Percentiles rank a stretch among this genome's conserved stretches.
Conservation (phyloP, 108 stramenopile genomes). For the Cyclotella cryptica region DNA sequence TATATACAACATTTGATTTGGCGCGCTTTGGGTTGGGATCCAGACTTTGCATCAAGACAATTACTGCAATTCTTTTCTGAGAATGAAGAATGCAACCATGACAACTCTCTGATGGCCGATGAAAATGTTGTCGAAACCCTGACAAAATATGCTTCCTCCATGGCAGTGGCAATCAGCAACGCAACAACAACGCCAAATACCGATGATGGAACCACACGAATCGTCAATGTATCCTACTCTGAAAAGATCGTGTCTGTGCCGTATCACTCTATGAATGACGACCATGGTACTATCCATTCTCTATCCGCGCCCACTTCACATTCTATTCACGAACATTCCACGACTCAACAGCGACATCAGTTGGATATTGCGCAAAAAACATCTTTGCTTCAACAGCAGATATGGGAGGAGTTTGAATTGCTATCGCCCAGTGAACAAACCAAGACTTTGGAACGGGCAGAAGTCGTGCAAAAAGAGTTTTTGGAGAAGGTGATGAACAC, state of each 20-base stretch:
- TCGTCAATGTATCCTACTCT: constrained; percentile 71
- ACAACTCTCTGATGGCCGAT: constrained; percentile 28
- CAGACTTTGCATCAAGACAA: constrained; percentile 54
- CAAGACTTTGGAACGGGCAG: constrained; percentile 62
- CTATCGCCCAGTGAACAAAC: constrained; percentile 55
- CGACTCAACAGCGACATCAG: constrained; percentile 18
- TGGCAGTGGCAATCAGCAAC: constrained; percentile 47
- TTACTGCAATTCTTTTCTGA: constrained; percentile 54
- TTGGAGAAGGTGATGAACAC: constrained; percentile 47
- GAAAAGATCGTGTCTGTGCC: constrained; percentile 56
- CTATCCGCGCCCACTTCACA: constrained; percentile 40
- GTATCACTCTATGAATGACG: background rate
- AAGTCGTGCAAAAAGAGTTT: constrained; percentile 55
- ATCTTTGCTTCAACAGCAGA: constrained; percentile 19
- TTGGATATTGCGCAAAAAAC: constrained; percentile 36
- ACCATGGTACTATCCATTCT: constrained; percentile 22
- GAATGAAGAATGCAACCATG: constrained; percentile 1
- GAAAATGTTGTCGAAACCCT: constrained; percentile 39
- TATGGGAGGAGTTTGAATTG: constrained; percentile 32
- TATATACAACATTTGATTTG: constrained; percentile 62
- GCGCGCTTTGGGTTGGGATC: constrained; percentile 67
- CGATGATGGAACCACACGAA: constrained; percentile 72
- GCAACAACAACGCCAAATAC: constrained; percentile 45
- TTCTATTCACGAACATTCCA: constrained; percentile 38
- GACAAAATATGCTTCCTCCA: constrained; percentile 44